Percentiles rank a stretch among this genome's conserved stretches.
These are phyloP conservation scores for Stachybotrys chlorohalonatus DNA, from an alignment of 2,329 filamentous ascomycete genomes.

Conservation along the genomic window DNA sequence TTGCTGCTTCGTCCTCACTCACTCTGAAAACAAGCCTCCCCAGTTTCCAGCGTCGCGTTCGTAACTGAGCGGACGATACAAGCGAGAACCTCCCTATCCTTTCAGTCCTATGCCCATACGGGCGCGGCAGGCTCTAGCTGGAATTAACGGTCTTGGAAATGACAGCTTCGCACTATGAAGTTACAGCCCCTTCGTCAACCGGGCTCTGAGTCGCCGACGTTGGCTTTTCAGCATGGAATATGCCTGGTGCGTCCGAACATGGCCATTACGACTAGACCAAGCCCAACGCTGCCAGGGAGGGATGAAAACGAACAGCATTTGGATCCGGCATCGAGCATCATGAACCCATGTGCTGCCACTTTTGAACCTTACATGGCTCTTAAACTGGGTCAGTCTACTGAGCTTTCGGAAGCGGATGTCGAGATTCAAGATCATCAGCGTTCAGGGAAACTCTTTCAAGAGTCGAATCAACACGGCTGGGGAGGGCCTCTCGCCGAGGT, in stretches of 20 bases:
- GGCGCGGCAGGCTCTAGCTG: no score
- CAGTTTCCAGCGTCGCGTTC: background rate
- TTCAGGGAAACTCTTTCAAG: background rate
- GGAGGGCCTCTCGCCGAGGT: background rate
- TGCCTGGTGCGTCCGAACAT: background rate
- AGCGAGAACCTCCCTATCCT: no score
- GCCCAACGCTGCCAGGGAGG: no score
- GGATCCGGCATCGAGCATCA: background rate
- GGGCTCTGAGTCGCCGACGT: no score
- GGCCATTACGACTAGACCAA: background rate
- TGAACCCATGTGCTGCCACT: background rate
- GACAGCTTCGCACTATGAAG: no score
- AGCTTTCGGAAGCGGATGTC: background rate
- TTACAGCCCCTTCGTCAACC: no score
- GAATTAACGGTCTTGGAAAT: no score
- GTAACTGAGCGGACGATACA: no score
- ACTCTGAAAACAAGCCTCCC: background rate
- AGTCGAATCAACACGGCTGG: background rate
- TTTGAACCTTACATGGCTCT: background rate
- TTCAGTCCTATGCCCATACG: no score
- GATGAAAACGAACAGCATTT: background rate
- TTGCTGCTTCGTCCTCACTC: background rate
- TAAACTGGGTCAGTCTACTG: background rate
- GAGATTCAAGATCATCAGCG: background rate
- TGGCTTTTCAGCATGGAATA: no score